Percentiles rank a stretch among this genome's conserved stretches.
phyloP scores from a whole-genome alignment of 192 early-diverging fungal species.

The Diversispora epigaea region DNA sequence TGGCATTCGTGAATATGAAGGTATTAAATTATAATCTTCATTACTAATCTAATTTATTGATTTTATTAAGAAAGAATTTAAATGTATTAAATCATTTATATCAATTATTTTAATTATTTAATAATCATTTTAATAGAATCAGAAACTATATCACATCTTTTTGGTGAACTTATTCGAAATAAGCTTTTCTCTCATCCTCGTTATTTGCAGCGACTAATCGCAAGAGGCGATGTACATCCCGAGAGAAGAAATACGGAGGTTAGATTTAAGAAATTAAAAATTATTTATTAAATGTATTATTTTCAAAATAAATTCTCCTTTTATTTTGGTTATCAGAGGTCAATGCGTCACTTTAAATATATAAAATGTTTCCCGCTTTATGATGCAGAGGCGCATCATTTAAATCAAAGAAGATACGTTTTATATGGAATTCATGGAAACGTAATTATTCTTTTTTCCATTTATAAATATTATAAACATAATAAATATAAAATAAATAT shows the following conservation, averaged over 20 bases:
- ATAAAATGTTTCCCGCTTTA: slow-evolving; percentile 49
- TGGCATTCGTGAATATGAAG: not conserved
- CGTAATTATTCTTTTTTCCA: not conserved
- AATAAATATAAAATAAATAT: not conserved
- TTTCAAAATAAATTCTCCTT: not conserved
- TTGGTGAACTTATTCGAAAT: slow-evolving; percentile 51
- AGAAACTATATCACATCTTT: slow-evolving; percentile 46
- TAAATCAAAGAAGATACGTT: slow-evolving; percentile 53
- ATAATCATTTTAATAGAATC: slow-evolving; percentile 30
- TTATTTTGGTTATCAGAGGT: slow-evolving; percentile 13
- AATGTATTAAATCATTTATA: not conserved
- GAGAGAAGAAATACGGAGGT: slow-evolving; percentile 29
- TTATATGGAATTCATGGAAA: slow-evolving; percentile 45
- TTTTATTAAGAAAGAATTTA: too few relatives aligned
- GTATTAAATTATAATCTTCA: not conserved
- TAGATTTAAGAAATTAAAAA: slow-evolving; percentile 18
- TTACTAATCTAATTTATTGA: not conserved
- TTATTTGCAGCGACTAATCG: slow-evolving; percentile 57
- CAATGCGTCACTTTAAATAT: slow-evolving; percentile 47
- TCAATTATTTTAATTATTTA: slow-evolving; percentile 1
- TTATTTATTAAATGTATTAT: not conserved
- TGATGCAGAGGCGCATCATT: slow-evolving; percentile 37
- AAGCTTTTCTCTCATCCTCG: slow-evolving; percentile 54
- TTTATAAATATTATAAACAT: not conserved
- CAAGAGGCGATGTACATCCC: slow-evolving; percentile 51